phyloP scores from a whole-genome alignment of 805 yeast species.

The Wickerhamomyces ciferrii region DNA sequence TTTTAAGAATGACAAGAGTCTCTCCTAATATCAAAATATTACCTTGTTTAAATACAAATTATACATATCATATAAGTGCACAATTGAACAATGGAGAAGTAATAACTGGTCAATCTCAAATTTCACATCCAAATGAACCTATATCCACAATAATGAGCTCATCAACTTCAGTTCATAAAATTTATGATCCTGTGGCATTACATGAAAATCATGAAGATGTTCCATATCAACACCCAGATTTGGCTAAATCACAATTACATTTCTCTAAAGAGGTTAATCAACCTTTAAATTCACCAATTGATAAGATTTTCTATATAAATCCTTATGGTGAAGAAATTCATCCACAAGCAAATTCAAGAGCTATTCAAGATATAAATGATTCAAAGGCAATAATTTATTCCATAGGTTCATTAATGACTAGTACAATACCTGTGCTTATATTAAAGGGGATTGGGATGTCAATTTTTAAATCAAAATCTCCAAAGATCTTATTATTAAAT shows the following conservation, averaged over 20 bases:
- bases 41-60: slow-evolving; percentile 82
- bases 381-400: slow-evolving; percentile 64
- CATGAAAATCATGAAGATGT: slow-evolving; percentile 41
- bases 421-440: slow-evolving; percentile 73
- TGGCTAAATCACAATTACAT: slow-evolving; percentile 68
- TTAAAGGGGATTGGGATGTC: slow-evolving; percentile 70
- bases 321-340: slow-evolving; percentile 84
- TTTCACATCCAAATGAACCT: slow-evolving; percentile 69
- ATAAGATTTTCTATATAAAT: slow-evolving; percentile 71
- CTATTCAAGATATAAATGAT: slow-evolving; percentile 40
- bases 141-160: slow-evolving; percentile 4
- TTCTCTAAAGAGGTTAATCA: slow-evolving; percentile 54
- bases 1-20: slow-evolving; percentile 58
- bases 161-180: slow-evolving; percentile 9
- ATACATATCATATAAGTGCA: slow-evolving; percentile 84
- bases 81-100: slow-evolving; percentile 59
- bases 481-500: slow-evolving; percentile 62
- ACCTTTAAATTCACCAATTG: slow-evolving; percentile 72
- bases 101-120: slow-evolving; percentile 89
- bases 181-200: slow-evolving; percentile 6
- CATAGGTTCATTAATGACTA: slow-evolving; percentile 87
- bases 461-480: slow-evolving; percentile 28
- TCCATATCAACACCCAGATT: slow-evolving; percentile 73
- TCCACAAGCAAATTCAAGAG: slow-evolving; percentile 67
- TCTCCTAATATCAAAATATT: slow-evolving; percentile 50